phyloP scores from a whole-genome alignment of 2,329 filamentous ascomycete genomes.

The Cyphellophora europaea region DNA sequence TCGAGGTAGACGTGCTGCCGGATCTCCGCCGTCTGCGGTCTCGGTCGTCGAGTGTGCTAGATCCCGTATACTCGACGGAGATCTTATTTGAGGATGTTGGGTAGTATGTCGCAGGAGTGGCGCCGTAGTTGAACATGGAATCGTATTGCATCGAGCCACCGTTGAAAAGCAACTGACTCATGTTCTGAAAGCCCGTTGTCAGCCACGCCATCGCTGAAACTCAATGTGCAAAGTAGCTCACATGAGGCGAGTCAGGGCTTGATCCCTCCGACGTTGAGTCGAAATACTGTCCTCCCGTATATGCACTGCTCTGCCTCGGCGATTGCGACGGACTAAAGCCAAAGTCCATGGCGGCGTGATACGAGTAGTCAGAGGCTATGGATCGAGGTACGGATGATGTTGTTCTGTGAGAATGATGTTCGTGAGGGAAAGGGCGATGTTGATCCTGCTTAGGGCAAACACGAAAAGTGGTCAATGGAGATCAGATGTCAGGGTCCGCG shows the following conservation, averaged over 20 bases:
- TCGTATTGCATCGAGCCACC: conserved; percentile 14
- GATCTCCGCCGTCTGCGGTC: conserved; percentile 16
- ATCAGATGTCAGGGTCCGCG: too few species aligned
- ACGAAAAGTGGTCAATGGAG: too few species aligned
- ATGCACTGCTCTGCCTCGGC: neutral
- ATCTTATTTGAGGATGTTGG: conserved; percentile 14
- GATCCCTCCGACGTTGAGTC: conserved; percentile 20
- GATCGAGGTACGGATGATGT: too few species aligned
- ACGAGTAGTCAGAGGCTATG: too few species aligned
- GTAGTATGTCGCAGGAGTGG: conserved; percentile 12
- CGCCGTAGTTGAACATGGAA: conserved; percentile 15
- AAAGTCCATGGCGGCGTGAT: conserved; percentile 2
- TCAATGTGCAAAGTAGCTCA: conserved; percentile 8
- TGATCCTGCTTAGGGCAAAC: too few species aligned
- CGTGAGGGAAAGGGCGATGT: too few species aligned
- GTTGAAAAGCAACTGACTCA: conserved; percentile 15
- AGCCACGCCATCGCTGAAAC: neutral
- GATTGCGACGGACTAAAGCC: neutral
- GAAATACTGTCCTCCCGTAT: conserved; percentile 12
- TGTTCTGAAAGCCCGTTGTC: conserved; percentile 11
- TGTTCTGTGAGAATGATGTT: too few species aligned
- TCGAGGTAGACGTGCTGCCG: conserved; percentile 10
- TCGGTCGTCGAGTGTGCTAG: conserved; percentile 17
- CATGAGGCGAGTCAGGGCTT: conserved; percentile 17
- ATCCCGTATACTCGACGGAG: conserved; percentile 19